phyloP scores from a whole-genome alignment of 225 moss, liverwort and hornwort genomes.

The Physcomitrellopsis africana region DNA sequence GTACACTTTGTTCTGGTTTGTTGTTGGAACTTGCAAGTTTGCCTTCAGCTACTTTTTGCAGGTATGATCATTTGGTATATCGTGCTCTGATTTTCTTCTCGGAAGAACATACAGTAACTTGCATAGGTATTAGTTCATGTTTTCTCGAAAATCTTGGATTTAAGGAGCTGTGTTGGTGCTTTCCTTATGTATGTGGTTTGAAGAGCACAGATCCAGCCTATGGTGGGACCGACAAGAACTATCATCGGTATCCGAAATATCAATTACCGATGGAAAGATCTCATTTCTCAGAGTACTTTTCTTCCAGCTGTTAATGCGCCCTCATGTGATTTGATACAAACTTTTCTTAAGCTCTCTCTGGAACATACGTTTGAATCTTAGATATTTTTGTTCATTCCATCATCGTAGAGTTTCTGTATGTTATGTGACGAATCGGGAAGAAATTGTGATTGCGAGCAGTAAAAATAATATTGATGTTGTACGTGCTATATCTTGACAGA shows the following conservation, averaged over 20 bases:
- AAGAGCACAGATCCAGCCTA: constrained; percentile 61
- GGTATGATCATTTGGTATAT: too few relatives aligned
- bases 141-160: neutral
- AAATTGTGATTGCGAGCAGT: neutral
- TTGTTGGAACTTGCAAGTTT: too few relatives aligned
- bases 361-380: too few relatives aligned
- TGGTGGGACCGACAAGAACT: constrained; percentile 75
- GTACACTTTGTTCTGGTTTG: too few relatives aligned
- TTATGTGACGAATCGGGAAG: neutral
- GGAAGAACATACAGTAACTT: constrained; percentile 7
- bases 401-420: neutral
- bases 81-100: too few relatives aligned
- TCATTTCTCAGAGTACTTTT: constrained; percentile 70
- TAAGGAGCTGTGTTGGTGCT: neutral
- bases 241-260: constrained; percentile 48
- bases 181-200: neutral
- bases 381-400: too few relatives aligned
- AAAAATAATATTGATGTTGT: neutral
- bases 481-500: constrained; percentile 28
- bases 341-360: neutral
- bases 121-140: neutral
- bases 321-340: neutral
- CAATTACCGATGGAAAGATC: constrained; percentile 82
- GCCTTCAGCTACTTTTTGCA: too few relatives aligned
- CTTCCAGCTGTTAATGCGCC: neutral